These are phyloP conservation scores for Phytophthora cactorum DNA, from an alignment of 352 stramenopile genomes.

Conservation along the genomic window DNA sequence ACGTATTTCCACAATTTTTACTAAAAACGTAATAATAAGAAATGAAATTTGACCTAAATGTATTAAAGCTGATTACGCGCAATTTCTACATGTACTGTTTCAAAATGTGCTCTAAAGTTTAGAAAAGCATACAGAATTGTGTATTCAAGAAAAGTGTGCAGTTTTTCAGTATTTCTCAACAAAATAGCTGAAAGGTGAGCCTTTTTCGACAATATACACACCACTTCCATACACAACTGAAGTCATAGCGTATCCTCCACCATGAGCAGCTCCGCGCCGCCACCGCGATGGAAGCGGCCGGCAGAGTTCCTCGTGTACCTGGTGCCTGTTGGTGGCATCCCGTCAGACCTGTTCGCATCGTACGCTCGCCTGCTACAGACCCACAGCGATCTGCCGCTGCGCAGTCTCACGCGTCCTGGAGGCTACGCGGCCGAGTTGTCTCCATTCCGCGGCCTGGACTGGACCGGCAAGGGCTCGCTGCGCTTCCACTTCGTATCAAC, in stretches of 20 bases:
- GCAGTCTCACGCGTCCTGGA: constrained; percentile 72
- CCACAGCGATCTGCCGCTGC: constrained; percentile 63
- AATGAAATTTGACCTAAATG: no score
- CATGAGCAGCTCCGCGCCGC: constrained; percentile 23
- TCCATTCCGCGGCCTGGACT: constrained; percentile 79
- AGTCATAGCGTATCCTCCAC: neutral
- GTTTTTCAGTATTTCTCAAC: no score
- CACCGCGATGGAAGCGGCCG: constrained; percentile 64
- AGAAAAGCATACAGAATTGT: no score
- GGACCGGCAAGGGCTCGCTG: constrained; percentile 58
- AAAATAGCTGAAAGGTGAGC: no score
- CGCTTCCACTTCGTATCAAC: constrained; percentile 81
- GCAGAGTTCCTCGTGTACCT: constrained; percentile 86
- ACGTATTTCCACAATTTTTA: no score
- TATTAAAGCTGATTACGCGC: no score
- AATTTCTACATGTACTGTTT: no score
- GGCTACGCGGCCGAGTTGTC: constrained; percentile 84
- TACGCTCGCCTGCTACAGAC: constrained; percentile 69
- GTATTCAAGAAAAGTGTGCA: no score
- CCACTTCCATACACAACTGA: neutral
- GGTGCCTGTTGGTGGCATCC: constrained; percentile 74
- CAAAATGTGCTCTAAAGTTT: no score
- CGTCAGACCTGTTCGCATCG: constrained; percentile 56
- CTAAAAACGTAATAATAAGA: no score
- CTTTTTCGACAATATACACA: neutral